Base-by-base conservation (phyloP, 1,284 basidiomycete species). In the Sanghuangporus weigelae region DNA sequence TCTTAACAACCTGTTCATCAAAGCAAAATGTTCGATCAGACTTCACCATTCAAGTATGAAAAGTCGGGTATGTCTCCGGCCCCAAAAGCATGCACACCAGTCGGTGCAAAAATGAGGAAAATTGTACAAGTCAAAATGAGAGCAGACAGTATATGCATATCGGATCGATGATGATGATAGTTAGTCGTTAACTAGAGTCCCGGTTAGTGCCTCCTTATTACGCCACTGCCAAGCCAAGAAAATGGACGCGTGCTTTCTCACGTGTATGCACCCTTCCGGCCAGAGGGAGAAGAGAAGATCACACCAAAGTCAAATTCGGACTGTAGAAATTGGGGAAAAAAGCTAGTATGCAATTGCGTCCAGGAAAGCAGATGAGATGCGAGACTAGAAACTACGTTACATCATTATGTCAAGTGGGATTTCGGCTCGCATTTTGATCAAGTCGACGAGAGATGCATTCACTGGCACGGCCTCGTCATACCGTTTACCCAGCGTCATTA, bases 61-160 rank as follows among this genome's bases (percentile, higher is more conserved):
- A 85, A 85, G 70, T 84, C 83, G 51, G 84, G 84, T 59, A 85
- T 85, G 68, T 84, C 83, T 61, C 84, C 84, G 56, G 84, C 84
- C 61, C 84, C 84, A 69, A 85, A 85, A 14, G 82, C 83, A 65
- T 79, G 76, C 3, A 79, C 78, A 60, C 77, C 73, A 7, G 75
- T 68, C 38, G 82, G 81, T 39, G 84, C 73, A 46, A 83, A 69
- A 31, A 81, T 72, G 44, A 84, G 70, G 19, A 83, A 62, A n/a
- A 81, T 71, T 7, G 78, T 75, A 60, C 82, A 65, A 14, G 82
- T 65, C 36, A 84, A 71, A 44, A 84, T 69, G 50, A 76, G 74
- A 16, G 75, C 76, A 26, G 74, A 74, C 14, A 66, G 49, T 35
- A 66, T 62, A 63, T 62, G 56, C 67, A 68, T 67, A 44, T 44